These are phyloP conservation scores for Diaporthe vexans DNA, from an alignment of 2,329 filamentous ascomycete genomes.

Conservation along the genomic window DNA sequence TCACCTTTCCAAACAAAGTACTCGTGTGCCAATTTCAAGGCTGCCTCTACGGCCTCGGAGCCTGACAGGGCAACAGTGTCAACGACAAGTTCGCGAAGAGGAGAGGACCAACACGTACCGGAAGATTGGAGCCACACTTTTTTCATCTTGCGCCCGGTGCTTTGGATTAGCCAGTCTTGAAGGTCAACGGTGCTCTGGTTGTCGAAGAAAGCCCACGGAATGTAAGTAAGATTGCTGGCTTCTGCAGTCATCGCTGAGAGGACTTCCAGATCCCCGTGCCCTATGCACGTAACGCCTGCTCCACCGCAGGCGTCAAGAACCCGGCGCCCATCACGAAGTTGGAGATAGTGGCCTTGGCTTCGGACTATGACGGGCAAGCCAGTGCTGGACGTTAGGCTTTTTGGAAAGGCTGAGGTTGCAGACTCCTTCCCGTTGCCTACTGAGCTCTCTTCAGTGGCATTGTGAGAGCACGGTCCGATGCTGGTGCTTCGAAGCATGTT, in stretches of 20 bases:
- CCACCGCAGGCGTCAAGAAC: conserved; percentile 82
- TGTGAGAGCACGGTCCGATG: neutral
- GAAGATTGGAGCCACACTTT: conserved; percentile 56
- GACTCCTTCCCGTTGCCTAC: neutral
- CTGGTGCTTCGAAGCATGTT: neutral
- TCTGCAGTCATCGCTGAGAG: conserved; percentile 71
- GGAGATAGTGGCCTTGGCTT: conserved; percentile 46
- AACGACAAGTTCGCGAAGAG: neutral
- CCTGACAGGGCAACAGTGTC: conserved; percentile 54
- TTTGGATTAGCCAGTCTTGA: conserved; percentile 55
- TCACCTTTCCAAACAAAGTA: conserved; percentile 72
- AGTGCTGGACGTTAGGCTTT: neutral
- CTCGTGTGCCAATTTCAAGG: conserved; percentile 76
- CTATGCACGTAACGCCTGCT: conserved; percentile 79
- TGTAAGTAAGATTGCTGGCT: conserved; percentile 48
- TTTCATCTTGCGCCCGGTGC: conserved; percentile 53
- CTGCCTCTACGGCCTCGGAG: conserved; percentile 78
- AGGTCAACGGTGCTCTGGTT: conserved; percentile 66
- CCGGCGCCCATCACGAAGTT: conserved; percentile 58
- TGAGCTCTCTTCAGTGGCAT: neutral
- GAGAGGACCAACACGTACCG: conserved; percentile 43
- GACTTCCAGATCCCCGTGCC: conserved; percentile 75
- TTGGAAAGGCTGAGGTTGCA: neutral
- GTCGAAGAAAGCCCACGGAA: conserved; percentile 63
- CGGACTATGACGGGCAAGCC: conserved; percentile 37